These are phyloP conservation scores for Cyclospora cayetanensis DNA, from an alignment of 169 alveolate genomes.

Conservation along the genomic window DNA sequence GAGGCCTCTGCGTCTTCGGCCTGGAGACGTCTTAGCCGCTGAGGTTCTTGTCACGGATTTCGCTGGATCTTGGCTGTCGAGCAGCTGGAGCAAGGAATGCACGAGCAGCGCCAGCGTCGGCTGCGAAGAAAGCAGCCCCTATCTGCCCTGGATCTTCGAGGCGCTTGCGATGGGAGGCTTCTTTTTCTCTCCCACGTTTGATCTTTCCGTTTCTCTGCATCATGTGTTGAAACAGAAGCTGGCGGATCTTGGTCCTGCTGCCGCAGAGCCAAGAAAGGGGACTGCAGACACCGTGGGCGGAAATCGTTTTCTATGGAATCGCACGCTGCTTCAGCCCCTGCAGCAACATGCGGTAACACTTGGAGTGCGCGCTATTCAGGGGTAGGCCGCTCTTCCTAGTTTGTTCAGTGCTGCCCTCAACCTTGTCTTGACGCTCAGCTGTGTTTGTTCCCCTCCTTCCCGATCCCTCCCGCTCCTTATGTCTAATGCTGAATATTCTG, in stretches of 20 bases:
- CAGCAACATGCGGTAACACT: not conserved
- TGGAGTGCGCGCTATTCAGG: not conserved
- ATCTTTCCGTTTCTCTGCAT: not conserved
- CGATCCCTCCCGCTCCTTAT: no score
- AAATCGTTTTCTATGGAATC: not conserved
- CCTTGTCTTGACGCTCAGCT: no score
- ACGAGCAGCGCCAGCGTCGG: not conserved
- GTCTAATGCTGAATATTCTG: no score
- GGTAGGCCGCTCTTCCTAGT: no score
- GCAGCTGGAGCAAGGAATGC: not conserved
- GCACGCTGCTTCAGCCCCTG: constrained; percentile 21
- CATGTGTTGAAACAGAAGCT: not conserved
- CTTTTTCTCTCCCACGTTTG: not conserved
- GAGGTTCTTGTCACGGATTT: not conserved
- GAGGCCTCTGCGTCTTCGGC: not conserved
- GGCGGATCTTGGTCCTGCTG: not conserved
- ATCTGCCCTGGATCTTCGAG: constrained; percentile 9
- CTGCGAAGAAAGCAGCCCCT: not conserved
- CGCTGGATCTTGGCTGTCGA: not conserved
- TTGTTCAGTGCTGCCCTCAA: no score
- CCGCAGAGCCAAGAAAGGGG: not conserved
- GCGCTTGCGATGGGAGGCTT: constrained; percentile 2
- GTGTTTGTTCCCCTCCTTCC: no score
- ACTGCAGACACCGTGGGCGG: no score
- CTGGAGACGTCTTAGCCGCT: not conserved